Evolutionary conservation across 1,284 basidiomycete species (phyloP).

Genomic region (Paramarasmius palmivorus): DNA sequence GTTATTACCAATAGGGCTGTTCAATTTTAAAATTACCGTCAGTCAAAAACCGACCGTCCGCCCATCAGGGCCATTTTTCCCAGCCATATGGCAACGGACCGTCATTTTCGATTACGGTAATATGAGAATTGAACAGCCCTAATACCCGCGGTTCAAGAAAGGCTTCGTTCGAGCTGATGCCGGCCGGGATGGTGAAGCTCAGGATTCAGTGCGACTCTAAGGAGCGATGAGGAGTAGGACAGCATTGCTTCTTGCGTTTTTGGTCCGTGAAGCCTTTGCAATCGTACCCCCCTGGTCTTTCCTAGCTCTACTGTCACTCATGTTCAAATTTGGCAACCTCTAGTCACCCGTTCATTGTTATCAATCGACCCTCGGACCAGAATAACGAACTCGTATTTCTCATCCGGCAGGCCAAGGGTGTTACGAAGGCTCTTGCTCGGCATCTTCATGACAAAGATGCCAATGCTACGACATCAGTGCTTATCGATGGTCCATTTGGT

Average conservation of each 20-base stretch:
- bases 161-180: slow-evolving; percentile 2
- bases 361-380: background rate
- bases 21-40: too few relatives aligned
- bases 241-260: slow-evolving; percentile 1
- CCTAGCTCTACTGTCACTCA: too few relatives aligned
- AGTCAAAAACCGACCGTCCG: too few relatives aligned
- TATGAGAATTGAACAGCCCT: too few relatives aligned
- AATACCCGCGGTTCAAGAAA: background rate
- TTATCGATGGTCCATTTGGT: slow-evolving; percentile 2
- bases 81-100: too few relatives aligned
- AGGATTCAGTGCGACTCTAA: background rate
- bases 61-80: too few relatives aligned
- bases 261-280: background rate
- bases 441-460: background rate
- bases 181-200: slow-evolving; percentile 1
- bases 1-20: background rate
- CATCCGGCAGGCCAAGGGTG: slow-evolving; percentile 1
- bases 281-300: background rate
- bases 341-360: slow-evolving; percentile 1
- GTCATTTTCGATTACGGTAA: too few relatives aligned
- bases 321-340: too few relatives aligned
- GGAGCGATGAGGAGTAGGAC: background rate
- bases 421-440: too few relatives aligned
- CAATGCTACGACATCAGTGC: background rate
- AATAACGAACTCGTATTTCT: background rate